Conservation (phyloP, 257 asterid genomes). For the Primulina eburnea region DNA sequence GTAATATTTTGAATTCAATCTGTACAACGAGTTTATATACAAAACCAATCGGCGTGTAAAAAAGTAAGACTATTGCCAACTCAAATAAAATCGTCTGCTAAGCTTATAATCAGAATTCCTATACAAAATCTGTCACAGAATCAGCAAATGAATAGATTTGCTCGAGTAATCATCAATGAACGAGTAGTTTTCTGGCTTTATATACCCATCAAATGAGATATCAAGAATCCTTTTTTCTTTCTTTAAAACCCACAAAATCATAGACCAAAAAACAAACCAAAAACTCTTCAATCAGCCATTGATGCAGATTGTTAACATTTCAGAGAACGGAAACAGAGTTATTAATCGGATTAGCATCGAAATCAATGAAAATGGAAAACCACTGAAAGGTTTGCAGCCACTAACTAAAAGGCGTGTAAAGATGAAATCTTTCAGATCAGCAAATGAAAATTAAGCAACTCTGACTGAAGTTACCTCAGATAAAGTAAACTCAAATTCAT, state of each 20-base stretch:
- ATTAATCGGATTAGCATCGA: not conserved
- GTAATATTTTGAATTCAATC: no score
- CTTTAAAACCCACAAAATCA: not conserved
- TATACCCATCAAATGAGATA: not conserved
- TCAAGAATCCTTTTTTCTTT: not conserved
- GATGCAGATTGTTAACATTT: not conserved
- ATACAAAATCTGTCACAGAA: no score
- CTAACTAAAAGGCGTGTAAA: constrained; percentile 15
- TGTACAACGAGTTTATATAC: no score
- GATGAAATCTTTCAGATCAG: constrained; percentile 14
- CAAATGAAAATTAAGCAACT: not conserved
- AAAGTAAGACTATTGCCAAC: no score
- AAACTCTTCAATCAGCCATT: not conserved
- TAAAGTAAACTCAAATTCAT: constrained; percentile 51
- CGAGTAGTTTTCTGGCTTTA: not conserved
- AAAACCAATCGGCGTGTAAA: no score
- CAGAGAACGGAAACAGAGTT: no score
- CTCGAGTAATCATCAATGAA: no score
- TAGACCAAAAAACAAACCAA: not conserved
- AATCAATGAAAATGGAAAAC: constrained; percentile 11
- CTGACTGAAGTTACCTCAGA: constrained; percentile 45
- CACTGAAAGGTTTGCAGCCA: not conserved
- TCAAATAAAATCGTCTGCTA: no score
- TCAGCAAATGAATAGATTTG: not conserved
- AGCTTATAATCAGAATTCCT: not conserved